Evolutionary conservation across 2,329 filamentous ascomycete species (phyloP).

Genomic region (Pezicula neosporulosa): DNA sequence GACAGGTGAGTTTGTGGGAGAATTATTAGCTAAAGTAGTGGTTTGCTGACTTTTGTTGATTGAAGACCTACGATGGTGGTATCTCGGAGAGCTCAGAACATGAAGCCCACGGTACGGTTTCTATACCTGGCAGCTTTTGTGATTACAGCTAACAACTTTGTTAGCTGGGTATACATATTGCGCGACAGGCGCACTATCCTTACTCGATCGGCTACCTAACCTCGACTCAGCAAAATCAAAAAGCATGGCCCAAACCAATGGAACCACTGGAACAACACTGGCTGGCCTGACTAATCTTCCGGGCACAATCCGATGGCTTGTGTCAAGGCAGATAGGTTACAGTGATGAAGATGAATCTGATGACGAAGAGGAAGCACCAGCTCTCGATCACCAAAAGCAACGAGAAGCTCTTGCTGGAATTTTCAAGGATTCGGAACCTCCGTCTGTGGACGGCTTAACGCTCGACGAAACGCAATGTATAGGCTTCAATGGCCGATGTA

Average conservation of each 20-base stretch:
- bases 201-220: conserved; percentile 46
- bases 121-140: background rate
- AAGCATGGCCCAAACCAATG: background rate
- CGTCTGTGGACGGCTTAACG: conserved; percentile 18
- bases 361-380: conserved; percentile 25
- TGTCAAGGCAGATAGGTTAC: conserved; percentile 61
- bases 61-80: conserved; percentile 29
- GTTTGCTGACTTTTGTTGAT: conserved; percentile 8
- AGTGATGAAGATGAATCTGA: conserved; percentile 39
- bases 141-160: conserved; percentile 11
- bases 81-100: conserved; percentile 29
- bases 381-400: background rate
- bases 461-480: conserved; percentile 38
- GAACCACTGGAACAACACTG: conserved; percentile 20
- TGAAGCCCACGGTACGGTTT: conserved; percentile 27
- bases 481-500: conserved; percentile 86
- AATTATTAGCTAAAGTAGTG: conserved; percentile 2
- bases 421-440: conserved; percentile 20
- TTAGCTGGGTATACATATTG: conserved; percentile 88
- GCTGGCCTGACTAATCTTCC: conserved; percentile 31
- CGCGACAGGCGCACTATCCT: conserved; percentile 71
- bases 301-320: conserved; percentile 49
- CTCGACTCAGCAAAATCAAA: conserved; percentile 1
- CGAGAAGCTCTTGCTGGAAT: conserved; percentile 9
- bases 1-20: conserved; percentile 43